Base-by-base conservation (phyloP, 2,329 filamentous ascomycete genomes). In the Fonsecaea erecta region DNA sequence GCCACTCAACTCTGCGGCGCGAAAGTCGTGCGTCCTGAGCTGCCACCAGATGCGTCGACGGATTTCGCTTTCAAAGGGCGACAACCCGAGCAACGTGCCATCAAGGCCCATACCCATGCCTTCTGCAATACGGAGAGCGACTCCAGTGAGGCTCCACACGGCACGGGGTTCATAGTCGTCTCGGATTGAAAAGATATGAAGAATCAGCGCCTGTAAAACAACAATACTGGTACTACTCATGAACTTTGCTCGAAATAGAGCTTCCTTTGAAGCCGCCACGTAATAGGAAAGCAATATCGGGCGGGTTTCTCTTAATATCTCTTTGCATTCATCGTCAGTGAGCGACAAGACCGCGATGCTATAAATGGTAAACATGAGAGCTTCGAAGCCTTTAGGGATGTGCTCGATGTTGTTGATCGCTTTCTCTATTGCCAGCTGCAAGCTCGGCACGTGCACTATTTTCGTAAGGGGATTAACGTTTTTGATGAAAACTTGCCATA, bases 1-100 rank as follows among this genome's bases (percentile, higher is more conserved):
- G 57, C 71, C 65, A 66, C 71, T 69, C 69, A 76, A 37, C 64
- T 74, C 52, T 62, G 75, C 51, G 64, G 73, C 56, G 60, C 75
- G 66, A 71, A 74, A 58, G 70, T 77, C 70, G 37, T 70, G 62
- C 32, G 70, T 56, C 32, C 63, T 64, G 12, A 89, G 82, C 71
- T 86, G 83, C 86, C 86, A 88, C 88, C 88, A 90, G 21, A 90
- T 79, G 6, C 88, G 80, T 51, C 88, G 79, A n/a, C 87, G 82
- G 81, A 90, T 89, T 72, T 90, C 87, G 1, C 84, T 84, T 71
- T 90, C 87, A 70, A 89, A 88, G 0, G 86, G 85, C 0, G 83
- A 79, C 1, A 89, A 77, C 1, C 83, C 83, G 5, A 87, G 77
- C 18, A 77, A 74, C 65, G 84, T 82, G 37, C 86, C 87, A 65